Evolutionary conservation across 768 basidiomycete species (phyloP), one percentile per base, ranked within the genome.

Genomic region (Podaxis carcinomalis): DNA sequence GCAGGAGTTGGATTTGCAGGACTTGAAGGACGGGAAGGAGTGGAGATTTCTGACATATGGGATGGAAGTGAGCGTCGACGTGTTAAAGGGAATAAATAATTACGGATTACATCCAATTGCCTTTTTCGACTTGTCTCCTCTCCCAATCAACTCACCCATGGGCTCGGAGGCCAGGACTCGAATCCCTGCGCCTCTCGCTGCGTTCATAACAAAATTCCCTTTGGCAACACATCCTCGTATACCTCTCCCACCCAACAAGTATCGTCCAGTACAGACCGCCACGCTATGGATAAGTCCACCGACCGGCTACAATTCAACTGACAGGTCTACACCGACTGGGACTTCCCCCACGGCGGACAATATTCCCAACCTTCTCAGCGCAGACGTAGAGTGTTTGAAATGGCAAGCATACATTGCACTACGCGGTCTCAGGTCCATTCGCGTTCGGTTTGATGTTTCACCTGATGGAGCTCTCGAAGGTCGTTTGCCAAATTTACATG

Each of bases 401-500:
- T 93, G 92, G 92, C 92, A 94, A 72, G 90, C 92, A 0, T 92
- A 89, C 66, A 77, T 90, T 51, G 87, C 87, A 25, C 83, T 88
- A 51, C 86, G 89, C 60, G 85, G 83, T 6, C 68, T 89, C 62
- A 68, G 66, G 19, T 63, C 71, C 66, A 72, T 90, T 57, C 73
- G 72, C 21, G 70, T 92, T 13, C 83, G 89, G 47, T 89, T 83
- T 75, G 88, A 93, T 71, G 77, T 94, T 28, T 70, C 81, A 14
- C 77, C 83, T 23, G 85, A 89, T 56, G 92, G 92, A 36, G 88
- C 84, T 4, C 72, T 90, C 40, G 88, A 84, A 60, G 80, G 79
- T 2, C 79, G 85, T 16, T 80, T 94, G 4, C 92, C 92, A 0
- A 86, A 86, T 65, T 73, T 94, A 32, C 87, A 87, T 52, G 75